Percentiles rank a stretch among this genome's conserved stretches.
Conservation (phyloP, 805 yeast genomes). For the Metschnikowia shivogae region DNA sequence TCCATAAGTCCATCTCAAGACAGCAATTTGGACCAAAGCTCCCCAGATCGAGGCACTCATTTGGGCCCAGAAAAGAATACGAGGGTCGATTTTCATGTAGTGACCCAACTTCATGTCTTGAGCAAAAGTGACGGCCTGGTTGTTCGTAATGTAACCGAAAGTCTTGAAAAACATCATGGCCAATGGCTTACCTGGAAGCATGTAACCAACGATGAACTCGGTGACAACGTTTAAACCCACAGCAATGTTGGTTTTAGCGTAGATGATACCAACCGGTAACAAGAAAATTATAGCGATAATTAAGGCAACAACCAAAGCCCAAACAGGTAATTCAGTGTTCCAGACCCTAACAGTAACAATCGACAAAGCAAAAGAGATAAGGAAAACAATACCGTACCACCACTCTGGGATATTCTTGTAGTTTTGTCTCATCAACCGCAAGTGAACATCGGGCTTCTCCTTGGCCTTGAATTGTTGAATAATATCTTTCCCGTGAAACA, state of each 20-base stretch:
- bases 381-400: conserved; percentile 36
- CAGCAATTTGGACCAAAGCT: conserved; percentile 36
- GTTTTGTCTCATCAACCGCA: conserved; percentile 48
- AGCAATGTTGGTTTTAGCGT: conserved; percentile 33
- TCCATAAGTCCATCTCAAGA: conserved; percentile 41
- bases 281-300: conserved; percentile 37
- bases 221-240: conserved; percentile 42
- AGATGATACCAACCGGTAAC: conserved; percentile 38
- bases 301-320: conserved; percentile 37
- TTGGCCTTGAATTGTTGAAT: conserved; percentile 23
- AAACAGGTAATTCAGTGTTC: conserved; percentile 42
- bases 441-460: conserved; percentile 42
- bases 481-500: conserved; percentile 57
- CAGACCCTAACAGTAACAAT: conserved; percentile 37
- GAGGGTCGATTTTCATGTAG: conserved; percentile 41
- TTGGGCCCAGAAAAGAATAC: conserved; percentile 41
- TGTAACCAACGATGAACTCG: conserved; percentile 41
- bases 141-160: conserved; percentile 45
- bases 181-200: conserved; percentile 46
- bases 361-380: conserved; percentile 31
- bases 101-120: conserved; percentile 45
- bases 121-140: conserved; percentile 47
- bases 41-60: conserved; percentile 41
- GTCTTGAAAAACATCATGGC: conserved; percentile 48
- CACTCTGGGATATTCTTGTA: conserved; percentile 41